Evolutionary conservation across 2,329 filamentous ascomycete genomes (phyloP).

Genomic region (Botrytis deweyae): DNA sequence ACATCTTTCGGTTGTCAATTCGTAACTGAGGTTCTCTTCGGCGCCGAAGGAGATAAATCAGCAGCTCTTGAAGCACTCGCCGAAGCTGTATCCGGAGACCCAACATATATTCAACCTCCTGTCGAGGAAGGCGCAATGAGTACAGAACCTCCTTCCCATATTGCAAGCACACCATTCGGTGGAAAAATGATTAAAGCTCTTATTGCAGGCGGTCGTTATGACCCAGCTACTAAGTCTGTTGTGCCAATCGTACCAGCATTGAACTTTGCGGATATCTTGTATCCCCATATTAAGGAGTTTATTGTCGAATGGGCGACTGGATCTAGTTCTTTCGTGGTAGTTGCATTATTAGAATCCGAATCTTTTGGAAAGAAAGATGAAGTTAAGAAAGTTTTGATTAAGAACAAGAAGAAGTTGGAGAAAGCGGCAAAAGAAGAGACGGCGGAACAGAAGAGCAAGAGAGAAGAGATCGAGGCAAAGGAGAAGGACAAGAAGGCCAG

Average conservation of each 20-base stretch:
- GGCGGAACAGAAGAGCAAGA: constrained; percentile 52
- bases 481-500: constrained; percentile 42
- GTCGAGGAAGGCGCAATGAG: constrained; percentile 42
- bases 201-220: constrained; percentile 84
- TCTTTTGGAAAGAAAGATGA: constrained; percentile 67
- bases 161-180: constrained; percentile 60
- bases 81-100: constrained; percentile 59
- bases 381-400: constrained; percentile 67
- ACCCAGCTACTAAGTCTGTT: constrained; percentile 68
- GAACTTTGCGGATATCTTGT: constrained; percentile 79
- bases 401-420: constrained; percentile 69
- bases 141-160: constrained; percentile 45
- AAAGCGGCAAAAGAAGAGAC: constrained; percentile 63
- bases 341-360: constrained; percentile 74
- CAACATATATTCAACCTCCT: constrained; percentile 40
- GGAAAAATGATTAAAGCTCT: constrained; percentile 89
- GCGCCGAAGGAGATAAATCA: constrained; percentile 72
- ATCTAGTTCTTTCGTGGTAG: constrained; percentile 79
- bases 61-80: constrained; percentile 69
- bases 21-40: constrained; percentile 77
- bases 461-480: constrained; percentile 44
- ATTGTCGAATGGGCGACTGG: constrained; percentile 83
- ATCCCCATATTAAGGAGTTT: constrained; percentile 72
- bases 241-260: constrained; percentile 73
- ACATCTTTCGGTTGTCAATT: constrained; percentile 86